These are phyloP conservation scores for Cladosporium austrohemisphaericum DNA, from an alignment of 2,329 filamentous ascomycete species.

Conservation along the genomic window DNA sequence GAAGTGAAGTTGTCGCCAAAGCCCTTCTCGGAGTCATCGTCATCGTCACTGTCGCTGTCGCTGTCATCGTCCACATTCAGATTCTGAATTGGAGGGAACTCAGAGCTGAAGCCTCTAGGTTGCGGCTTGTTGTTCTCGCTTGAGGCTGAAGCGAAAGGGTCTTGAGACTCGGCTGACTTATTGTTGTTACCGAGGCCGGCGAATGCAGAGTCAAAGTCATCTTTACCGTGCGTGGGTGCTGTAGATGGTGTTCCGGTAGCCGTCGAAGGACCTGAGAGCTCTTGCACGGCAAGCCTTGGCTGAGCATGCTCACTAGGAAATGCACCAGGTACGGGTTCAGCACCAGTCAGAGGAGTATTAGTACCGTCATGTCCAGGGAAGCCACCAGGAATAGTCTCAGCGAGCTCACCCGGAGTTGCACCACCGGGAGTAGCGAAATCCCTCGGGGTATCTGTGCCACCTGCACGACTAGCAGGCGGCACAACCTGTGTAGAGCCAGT, in stretches of 20 bases:
- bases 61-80: slow-evolving; percentile 79
- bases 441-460: slow-evolving; percentile 25
- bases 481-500: slow-evolving; percentile 55
- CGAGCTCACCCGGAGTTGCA: background rate
- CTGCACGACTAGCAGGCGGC: slow-evolving; percentile 32
- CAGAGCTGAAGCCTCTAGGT: slow-evolving; percentile 41
- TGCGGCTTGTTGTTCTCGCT: slow-evolving; percentile 36
- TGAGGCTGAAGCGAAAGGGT: slow-evolving; percentile 42
- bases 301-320: slow-evolving; percentile 12
- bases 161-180: slow-evolving; percentile 21
- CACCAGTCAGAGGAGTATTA: background rate
- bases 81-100: slow-evolving; percentile 93
- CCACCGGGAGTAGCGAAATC: slow-evolving; percentile 17
- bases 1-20: slow-evolving; percentile 90
- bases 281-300: slow-evolving; percentile 18
- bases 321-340: slow-evolving; percentile 4
- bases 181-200: slow-evolving; percentile 60
- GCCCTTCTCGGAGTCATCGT: slow-evolving; percentile 57
- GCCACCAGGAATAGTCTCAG: slow-evolving; percentile 44
- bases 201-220: slow-evolving; percentile 83
- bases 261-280: slow-evolving; percentile 48
- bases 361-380: slow-evolving; percentile 37
- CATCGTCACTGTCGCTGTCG: slow-evolving; percentile 73
- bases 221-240: slow-evolving; percentile 49
- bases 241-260: slow-evolving; percentile 39